These are phyloP conservation scores for Cladosporium sp. DNA, from an alignment of 2,329 filamentous ascomycete species.

Conservation along the genomic window DNA sequence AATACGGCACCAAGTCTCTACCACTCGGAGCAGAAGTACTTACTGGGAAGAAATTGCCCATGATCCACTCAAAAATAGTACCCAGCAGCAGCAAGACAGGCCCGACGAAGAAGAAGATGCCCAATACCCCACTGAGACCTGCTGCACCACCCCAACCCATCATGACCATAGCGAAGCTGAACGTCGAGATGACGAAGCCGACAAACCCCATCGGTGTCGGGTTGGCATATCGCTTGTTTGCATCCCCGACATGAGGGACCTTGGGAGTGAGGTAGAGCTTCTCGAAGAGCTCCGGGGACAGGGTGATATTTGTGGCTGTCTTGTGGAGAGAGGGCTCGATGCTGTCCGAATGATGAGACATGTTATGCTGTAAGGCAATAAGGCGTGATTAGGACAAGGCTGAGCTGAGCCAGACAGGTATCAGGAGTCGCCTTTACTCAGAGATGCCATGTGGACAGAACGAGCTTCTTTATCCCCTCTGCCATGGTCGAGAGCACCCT, in stretches of 20 bases:
- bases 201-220: constrained; percentile 36
- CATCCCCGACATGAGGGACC: constrained; percentile 28
- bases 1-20: too few species aligned
- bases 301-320: constrained; percentile 27
- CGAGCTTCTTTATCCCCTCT: not conserved
- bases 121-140: constrained; percentile 41
- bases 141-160: constrained; percentile 45
- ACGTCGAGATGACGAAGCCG: constrained; percentile 45
- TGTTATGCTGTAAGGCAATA: not conserved
- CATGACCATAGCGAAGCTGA: constrained; percentile 44
- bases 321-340: constrained; percentile 12
- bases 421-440: not conserved
- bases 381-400: not conserved
- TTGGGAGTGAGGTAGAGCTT: constrained; percentile 38
- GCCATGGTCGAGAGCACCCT: not conserved
- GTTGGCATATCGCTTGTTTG: constrained; percentile 33
- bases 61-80: not conserved
- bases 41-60: not conserved
- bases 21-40: constrained; percentile 32
- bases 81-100: constrained; percentile 47
- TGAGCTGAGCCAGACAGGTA: not conserved
- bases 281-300: constrained; percentile 37
- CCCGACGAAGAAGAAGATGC: constrained; percentile 49
- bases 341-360: not conserved
- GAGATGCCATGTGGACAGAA: not conserved